phyloP scores from a whole-genome alignment of 2,329 filamentous ascomycete species.

The Penicillium sp. region DNA sequence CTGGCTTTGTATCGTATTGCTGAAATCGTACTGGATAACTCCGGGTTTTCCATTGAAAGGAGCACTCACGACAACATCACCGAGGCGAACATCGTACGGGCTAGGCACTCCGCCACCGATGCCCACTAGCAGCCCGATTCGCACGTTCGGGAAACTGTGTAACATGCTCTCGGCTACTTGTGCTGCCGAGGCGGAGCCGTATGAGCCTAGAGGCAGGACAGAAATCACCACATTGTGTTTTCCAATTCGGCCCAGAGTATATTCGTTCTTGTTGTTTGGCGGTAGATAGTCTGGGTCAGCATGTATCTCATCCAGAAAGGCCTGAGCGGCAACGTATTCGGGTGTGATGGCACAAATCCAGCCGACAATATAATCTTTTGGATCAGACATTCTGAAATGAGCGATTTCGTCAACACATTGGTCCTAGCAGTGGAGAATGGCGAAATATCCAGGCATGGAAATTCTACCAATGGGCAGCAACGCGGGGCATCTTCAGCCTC shows the following conservation, averaged over 20 bases:
- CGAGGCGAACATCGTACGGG: neutral
- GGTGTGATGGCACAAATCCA: neutral
- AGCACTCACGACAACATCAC: conserved; percentile 5
- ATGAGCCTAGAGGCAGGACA: neutral
- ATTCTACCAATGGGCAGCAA: no score
- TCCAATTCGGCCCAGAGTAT: neutral
- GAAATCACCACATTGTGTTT: conserved; percentile 2
- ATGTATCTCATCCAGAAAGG: neutral
- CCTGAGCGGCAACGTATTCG: neutral
- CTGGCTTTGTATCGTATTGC: neutral
- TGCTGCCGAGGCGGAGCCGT: neutral
- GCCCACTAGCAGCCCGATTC: conserved; percentile 1
- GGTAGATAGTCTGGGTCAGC: neutral
- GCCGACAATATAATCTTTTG: neutral
- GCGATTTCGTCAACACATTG: no score
- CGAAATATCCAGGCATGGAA: no score
- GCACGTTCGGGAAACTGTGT: neutral
- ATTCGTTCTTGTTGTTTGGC: neutral
- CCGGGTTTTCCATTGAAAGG: neutral
- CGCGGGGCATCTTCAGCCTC: no score
- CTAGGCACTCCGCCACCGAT: conserved; percentile 1
- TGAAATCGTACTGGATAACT: neutral
- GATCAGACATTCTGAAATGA: neutral
- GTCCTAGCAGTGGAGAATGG: no score
- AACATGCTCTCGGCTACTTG: neutral